phyloP scores from a whole-genome alignment of 768 basidiomycete species.

The Suillus brevipes region DNA sequence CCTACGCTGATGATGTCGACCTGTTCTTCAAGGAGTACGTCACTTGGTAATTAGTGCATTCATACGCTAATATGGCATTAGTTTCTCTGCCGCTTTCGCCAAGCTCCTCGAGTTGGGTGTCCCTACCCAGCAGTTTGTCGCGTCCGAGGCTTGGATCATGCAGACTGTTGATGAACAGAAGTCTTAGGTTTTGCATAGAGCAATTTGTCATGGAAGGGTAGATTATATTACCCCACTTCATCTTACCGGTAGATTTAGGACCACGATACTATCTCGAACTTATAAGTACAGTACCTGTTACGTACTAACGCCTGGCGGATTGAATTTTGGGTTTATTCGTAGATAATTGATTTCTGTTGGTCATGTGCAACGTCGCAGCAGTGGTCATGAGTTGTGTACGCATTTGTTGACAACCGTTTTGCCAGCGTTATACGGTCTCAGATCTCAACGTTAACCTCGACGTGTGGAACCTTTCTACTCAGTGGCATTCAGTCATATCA shows the following conservation, averaged over 20 bases:
- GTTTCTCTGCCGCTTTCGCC: conserved; percentile 78
- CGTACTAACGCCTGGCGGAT: neutral
- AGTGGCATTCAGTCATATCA: neutral
- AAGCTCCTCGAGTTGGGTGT: conserved; percentile 94
- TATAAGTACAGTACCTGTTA: neutral
- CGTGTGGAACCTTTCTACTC: neutral
- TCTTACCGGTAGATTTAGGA: neutral
- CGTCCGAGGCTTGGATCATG: conserved; percentile 76
- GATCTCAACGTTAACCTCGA: neutral
- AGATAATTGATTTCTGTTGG: neutral
- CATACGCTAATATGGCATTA: conserved; percentile 29
- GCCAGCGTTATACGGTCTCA: neutral
- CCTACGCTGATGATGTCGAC: conserved; percentile 82
- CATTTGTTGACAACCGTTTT: neutral
- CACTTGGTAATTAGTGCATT: neutral
- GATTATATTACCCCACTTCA: neutral
- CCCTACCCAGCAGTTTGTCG: conserved; percentile 72
- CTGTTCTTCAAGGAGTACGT: conserved; percentile 94
- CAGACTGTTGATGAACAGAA: conserved; percentile 14
- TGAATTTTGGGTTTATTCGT: neutral
- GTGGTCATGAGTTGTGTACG: neutral
- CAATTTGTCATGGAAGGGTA: neutral
- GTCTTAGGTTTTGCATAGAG: conserved; percentile 2
- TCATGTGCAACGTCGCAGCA: conserved; percentile 6
- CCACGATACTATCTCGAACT: neutral